These are phyloP conservation scores for Cubamyces lactineus DNA, from an alignment of 768 basidiomycete genomes.

Conservation along the genomic window DNA sequence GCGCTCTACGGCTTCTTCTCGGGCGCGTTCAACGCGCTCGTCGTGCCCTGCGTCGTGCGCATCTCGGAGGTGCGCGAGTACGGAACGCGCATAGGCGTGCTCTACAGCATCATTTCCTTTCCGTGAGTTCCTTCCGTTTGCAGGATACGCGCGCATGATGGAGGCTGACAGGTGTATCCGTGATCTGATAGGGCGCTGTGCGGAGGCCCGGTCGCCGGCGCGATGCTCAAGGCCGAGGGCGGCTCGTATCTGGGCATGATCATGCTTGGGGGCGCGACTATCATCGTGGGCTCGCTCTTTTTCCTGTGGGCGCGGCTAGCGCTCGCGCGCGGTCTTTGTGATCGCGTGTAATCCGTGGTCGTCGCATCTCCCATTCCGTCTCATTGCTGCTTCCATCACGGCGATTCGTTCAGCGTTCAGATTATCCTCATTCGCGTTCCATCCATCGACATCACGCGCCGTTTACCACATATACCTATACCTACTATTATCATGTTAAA, in stretches of 20 bases:
- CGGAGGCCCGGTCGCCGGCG: conserved; percentile 67
- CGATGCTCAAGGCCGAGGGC: conserved; percentile 48
- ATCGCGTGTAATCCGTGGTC: conserved; percentile 9
- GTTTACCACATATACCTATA: too few species aligned
- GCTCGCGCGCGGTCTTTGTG: conserved; percentile 11
- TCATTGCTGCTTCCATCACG: not conserved
- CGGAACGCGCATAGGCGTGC: conserved; percentile 63
- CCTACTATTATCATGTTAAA: too few species aligned
- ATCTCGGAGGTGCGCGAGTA: conserved; percentile 62
- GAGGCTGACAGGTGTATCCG: not conserved
- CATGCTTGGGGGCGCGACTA: conserved; percentile 58
- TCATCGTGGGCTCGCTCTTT: conserved; percentile 61
- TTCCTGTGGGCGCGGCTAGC: conserved; percentile 46
- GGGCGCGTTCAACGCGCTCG: conserved; percentile 68
- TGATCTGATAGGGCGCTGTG: conserved; percentile 52
- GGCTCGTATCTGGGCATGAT: conserved; percentile 57
- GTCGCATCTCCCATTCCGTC: not conserved
- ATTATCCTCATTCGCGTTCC: not conserved
- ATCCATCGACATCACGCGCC: too few species aligned
- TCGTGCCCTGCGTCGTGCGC: conserved; percentile 69
- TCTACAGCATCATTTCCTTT: conserved; percentile 67
- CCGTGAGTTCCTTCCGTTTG: conserved; percentile 55
- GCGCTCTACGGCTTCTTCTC: conserved; percentile 64
- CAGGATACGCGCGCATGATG: not conserved
- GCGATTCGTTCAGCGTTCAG: too few species aligned